phyloP scores from a whole-genome alignment of 352 stramenopile genomes.

The Aphanomyces euteiches region DNA sequence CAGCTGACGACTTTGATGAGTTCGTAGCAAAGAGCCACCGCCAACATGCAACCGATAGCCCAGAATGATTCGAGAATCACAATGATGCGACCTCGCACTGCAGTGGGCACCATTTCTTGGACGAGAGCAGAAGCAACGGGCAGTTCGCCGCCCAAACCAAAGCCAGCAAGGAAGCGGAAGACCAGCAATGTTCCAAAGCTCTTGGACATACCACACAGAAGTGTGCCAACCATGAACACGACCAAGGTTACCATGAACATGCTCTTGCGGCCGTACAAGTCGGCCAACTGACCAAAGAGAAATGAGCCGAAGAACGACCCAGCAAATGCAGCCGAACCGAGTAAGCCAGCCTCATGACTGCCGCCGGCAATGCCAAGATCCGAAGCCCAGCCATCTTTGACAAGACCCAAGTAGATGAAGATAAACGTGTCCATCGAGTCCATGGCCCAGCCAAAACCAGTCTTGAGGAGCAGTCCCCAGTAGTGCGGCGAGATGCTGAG shows the following conservation, averaged over 20 bases:
- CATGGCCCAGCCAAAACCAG: slow-evolving; percentile 67
- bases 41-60: slow-evolving; percentile 56
- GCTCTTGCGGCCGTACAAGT: slow-evolving; percentile 58
- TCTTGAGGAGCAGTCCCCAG: slow-evolving; percentile 60
- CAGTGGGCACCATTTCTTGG: slow-evolving; percentile 55
- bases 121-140: slow-evolving; percentile 55
- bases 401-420: slow-evolving; percentile 5
- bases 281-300: slow-evolving; percentile 50
- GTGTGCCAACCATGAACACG: slow-evolving; percentile 52
- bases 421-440: slow-evolving; percentile 46
- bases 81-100: slow-evolving; percentile 59
- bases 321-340: slow-evolving; percentile 48
- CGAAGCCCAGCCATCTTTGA: neutral
- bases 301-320: slow-evolving; percentile 62
- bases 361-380: neutral
- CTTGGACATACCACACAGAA: slow-evolving; percentile 47
- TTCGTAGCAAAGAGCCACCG: slow-evolving; percentile 48
- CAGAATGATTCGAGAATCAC: slow-evolving; percentile 66
- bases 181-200: slow-evolving; percentile 51
- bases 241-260: slow-evolving; percentile 70
- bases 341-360: slow-evolving; percentile 35
- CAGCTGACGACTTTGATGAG: slow-evolving; percentile 51
- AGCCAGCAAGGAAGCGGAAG: slow-evolving; percentile 58
- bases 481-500: slow-evolving; percentile 71
- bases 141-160: slow-evolving; percentile 60